A percentile compares a stretch with the other conserved stretches of the same genome.
Evolutionary conservation across 352 stramenopile species (phyloP).

Genomic region (Pilasporangium apinafurcum): DNA sequence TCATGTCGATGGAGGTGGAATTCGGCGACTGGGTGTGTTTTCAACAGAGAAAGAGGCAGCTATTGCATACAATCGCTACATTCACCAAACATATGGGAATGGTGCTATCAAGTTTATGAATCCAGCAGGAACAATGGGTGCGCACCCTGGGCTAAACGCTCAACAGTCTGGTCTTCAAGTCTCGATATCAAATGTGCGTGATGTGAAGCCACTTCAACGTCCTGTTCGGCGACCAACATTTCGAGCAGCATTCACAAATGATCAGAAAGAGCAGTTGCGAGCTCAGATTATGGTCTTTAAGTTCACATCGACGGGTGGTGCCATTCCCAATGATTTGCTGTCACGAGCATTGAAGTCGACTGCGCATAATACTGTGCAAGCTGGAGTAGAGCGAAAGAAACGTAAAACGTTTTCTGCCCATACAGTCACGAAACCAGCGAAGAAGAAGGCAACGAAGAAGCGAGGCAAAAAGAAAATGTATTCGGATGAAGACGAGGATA

Average conservation of each 20-base stretch:
- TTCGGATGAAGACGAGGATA: constrained; percentile 79
- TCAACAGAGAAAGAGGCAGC: constrained; percentile 69
- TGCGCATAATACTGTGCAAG: constrained; percentile 49
- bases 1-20: constrained; percentile 73
- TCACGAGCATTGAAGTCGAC: constrained; percentile 63
- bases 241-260: constrained; percentile 61
- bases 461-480: constrained; percentile 56
- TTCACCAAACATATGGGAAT: constrained; percentile 80
- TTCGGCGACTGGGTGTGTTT: constrained; percentile 71
- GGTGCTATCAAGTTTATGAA: constrained; percentile 83
- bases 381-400: constrained; percentile 55
- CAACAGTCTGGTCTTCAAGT: constrained; percentile 32
- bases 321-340: constrained; percentile 73
- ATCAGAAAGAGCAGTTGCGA: constrained; percentile 86
- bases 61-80: constrained; percentile 82
- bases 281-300: constrained; percentile 91
- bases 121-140: constrained; percentile 34
- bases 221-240: constrained; percentile 25
- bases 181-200: constrained; percentile 35
- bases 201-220: constrained; percentile 52
- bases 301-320: constrained; percentile 73
- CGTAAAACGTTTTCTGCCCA: constrained; percentile 64
- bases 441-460: constrained; percentile 61
- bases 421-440: constrained; percentile 48
- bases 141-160: constrained; percentile 4